These are phyloP conservation scores for Diospyros lotus DNA, from an alignment of 148 eudicot genomes.

Conservation along the genomic window DNA sequence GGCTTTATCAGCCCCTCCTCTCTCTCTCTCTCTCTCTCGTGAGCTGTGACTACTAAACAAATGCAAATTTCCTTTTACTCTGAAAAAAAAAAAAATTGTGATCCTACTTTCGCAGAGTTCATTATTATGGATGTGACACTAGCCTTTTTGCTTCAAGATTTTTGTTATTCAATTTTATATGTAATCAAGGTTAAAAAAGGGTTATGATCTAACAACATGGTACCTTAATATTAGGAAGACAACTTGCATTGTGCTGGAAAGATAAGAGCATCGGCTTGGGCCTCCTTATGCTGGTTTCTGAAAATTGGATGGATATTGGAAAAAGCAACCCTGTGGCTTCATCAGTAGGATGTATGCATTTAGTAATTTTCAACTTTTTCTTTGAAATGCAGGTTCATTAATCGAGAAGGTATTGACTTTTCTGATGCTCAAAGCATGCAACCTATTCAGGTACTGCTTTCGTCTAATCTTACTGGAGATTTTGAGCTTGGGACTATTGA, in stretches of 20 bases:
- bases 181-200: background rate
- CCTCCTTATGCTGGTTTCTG: background rate
- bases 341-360: background rate
- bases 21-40: background rate
- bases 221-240: no score
- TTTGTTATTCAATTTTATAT: background rate
- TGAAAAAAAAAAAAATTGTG: background rate
- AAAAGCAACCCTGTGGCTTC: background rate
- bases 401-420: constrained; percentile 98
- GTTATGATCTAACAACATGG: no score
- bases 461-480: constrained; percentile 1
- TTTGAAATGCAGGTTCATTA: constrained; percentile 61
- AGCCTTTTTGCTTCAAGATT: background rate
- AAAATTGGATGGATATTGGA: background rate
- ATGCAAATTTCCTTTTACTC: background rate
- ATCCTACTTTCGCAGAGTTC: background rate
- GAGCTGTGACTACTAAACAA: background rate
- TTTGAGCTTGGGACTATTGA: background rate
- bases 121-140: background rate
- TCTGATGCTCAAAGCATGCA: constrained; percentile 96
- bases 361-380: background rate
- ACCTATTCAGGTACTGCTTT: constrained; percentile 66
- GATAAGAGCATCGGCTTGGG: no score
- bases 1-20: constrained; percentile 6
- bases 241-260: no score